Percentiles rank a stretch among this genome's conserved stretches.
These are phyloP conservation scores for Pyrus bretschneideri DNA, from an alignment of 306 rosid genomes.

Conservation along the genomic window DNA sequence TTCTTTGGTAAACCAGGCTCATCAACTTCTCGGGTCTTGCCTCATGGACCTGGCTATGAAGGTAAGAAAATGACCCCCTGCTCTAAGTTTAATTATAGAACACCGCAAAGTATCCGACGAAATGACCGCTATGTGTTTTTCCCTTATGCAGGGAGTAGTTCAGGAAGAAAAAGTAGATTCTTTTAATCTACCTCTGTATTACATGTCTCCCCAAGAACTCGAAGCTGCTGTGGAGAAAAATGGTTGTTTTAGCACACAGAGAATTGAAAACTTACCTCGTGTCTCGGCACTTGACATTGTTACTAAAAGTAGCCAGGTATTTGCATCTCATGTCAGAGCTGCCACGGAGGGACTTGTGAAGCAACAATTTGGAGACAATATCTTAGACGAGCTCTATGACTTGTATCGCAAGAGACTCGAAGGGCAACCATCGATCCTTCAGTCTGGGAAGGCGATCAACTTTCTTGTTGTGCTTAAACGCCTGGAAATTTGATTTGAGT, in stretches of 20 bases:
- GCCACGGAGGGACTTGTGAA: neutral
- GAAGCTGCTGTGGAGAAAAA: neutral
- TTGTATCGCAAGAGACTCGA: neutral
- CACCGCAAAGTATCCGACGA: neutral
- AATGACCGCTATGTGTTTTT: neutral
- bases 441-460: neutral
- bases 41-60: constrained; percentile 26
- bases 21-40: constrained; percentile 10
- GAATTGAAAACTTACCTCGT: neutral
- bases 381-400: constrained; percentile 5
- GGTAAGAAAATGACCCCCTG: constrained; percentile 3
- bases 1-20: neutral
- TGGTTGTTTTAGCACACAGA: neutral
- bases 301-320: neutral
- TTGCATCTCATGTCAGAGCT: neutral
- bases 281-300: neutral
- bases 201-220: neutral
- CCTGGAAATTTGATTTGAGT: neutral
- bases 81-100: neutral
- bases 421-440: neutral
- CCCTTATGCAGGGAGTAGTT: constrained; percentile 1
- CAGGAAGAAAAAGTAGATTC: neutral
- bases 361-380: neutral
- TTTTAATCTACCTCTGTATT: neutral
- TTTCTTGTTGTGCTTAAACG: neutral